Percentiles rank a stretch among this genome's conserved stretches.
phyloP scores from a whole-genome alignment of 2,329 filamentous ascomycete genomes.

The Fusarium sp. region DNA sequence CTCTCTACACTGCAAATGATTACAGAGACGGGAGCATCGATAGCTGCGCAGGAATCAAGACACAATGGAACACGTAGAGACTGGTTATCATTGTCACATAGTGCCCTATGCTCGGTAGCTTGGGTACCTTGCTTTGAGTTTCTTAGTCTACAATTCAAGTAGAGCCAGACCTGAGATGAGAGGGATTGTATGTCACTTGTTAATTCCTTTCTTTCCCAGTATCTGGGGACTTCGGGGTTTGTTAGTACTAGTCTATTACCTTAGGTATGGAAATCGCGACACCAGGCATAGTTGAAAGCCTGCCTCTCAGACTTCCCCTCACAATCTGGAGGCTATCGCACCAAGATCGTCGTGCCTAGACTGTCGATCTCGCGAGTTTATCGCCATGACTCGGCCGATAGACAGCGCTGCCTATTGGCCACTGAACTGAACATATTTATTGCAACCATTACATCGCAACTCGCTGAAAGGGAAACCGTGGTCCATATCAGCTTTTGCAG shows the following conservation, averaged over 20 bases:
- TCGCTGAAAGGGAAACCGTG: neutral
- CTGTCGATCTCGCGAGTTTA: constrained; percentile 23
- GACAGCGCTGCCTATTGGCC: neutral
- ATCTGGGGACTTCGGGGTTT: neutral
- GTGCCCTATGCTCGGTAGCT: neutral
- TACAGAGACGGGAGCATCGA: neutral
- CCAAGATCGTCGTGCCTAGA: constrained; percentile 4
- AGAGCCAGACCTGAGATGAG: neutral
- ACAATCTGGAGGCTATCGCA: neutral
- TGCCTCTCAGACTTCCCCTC: constrained; percentile 1
- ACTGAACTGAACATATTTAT: neutral
- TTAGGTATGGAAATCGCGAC: neutral
- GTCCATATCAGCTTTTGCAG: neutral
- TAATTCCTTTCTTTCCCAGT: neutral
- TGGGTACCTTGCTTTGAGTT: neutral
- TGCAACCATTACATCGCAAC: neutral
- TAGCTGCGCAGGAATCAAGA: neutral
- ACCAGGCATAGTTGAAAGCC: neutral
- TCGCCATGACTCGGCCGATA: constrained; percentile 22
- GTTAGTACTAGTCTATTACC: neutral
- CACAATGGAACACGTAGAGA: too few relatives aligned
- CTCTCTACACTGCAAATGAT: neutral
- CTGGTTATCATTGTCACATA: neutral
- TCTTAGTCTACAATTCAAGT: neutral
- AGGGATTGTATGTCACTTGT: neutral